Percentiles rank a stretch among this genome's conserved stretches.
These are phyloP conservation scores for Claviceps sp. DNA, from an alignment of 2,329 filamentous ascomycete species.

Conservation along the genomic window DNA sequence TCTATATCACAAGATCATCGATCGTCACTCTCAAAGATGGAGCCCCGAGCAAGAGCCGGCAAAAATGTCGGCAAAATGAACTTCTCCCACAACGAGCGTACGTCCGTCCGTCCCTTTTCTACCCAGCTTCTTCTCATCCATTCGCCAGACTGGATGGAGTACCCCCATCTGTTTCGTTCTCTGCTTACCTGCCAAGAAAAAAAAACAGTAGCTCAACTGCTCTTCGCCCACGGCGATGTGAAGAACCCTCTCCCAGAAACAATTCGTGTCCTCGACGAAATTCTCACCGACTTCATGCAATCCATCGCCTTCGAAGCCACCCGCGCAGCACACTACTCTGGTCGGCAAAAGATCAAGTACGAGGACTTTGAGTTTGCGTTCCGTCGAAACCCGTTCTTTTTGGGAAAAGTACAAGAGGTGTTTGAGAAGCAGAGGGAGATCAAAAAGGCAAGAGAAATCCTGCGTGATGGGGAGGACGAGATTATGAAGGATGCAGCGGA, in stretches of 20 bases:
- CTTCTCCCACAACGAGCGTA: constrained; percentile 60
- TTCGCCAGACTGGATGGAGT: background rate
- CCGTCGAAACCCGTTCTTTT: constrained; percentile 67
- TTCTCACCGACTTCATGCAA: constrained; percentile 92
- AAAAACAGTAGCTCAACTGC: constrained; percentile 52
- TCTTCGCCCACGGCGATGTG: constrained; percentile 71
- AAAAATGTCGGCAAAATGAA: constrained; percentile 77
- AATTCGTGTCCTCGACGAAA: constrained; percentile 79
- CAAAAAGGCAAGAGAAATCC: constrained; percentile 66
- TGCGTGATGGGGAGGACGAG: constrained; percentile 53
- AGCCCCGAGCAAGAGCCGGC: constrained; percentile 63
- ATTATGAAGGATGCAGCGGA: constrained; percentile 40
- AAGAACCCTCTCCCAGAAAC: constrained; percentile 69
- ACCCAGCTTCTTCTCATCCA: background rate
- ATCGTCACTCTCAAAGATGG: constrained; percentile 32
- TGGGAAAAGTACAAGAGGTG: constrained; percentile 82
- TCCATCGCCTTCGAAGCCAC: constrained; percentile 86
- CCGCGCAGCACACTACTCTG: constrained; percentile 69
- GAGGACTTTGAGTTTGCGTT: constrained; percentile 96
- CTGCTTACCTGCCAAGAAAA: background rate
- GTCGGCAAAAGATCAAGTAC: constrained; percentile 93
- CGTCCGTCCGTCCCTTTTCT: constrained; percentile 18
- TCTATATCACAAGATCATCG: background rate
- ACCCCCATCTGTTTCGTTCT: background rate
- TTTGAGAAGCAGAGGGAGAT: constrained; percentile 79